Evolutionary conservation across 139 green algal species (phyloP).

Genomic region (Raphidocelis subcapitata): DNA sequence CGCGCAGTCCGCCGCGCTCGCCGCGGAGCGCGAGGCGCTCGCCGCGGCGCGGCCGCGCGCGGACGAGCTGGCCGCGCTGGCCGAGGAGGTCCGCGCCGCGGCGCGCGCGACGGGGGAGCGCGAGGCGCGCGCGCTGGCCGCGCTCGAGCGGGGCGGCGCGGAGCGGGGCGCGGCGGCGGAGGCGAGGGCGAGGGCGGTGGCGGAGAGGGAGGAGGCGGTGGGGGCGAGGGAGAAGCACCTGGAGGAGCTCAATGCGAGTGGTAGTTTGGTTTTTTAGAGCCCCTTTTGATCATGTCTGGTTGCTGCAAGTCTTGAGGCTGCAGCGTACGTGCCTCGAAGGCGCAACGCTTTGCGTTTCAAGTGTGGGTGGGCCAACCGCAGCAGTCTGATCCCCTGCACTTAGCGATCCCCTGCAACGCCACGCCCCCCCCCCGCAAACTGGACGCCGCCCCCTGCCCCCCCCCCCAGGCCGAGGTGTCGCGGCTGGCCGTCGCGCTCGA

Average conservation of each 20-base stretch:
- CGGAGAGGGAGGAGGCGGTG: constrained; percentile 24
- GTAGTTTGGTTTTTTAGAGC: no score
- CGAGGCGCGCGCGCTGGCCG: constrained; percentile 22
- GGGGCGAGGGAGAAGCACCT: neutral
- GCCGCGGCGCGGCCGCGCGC: constrained; percentile 2
- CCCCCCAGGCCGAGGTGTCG: constrained; percentile 1
- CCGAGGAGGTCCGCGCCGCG: constrained; percentile 22
- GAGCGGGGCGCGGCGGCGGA: constrained; percentile 4
- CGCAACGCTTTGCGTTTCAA: no score
- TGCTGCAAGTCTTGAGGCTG: no score
- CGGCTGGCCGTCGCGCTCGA: constrained; percentile 11
- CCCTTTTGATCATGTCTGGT: no score
- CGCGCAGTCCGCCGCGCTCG: constrained; percentile 16
- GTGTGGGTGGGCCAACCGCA: no score
- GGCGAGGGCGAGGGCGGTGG: neutral
- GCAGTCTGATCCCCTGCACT: no score
- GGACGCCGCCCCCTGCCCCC: no score
- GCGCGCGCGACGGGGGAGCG: constrained; percentile 18
- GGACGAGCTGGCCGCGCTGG: constrained; percentile 15
- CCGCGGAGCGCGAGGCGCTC: constrained; percentile 12
- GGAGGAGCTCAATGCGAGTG: neutral
- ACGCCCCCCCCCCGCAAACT: no score
- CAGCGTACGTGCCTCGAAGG: no score
- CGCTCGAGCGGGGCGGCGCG: constrained; percentile 17
- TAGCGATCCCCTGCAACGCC: no score